Conservation (phyloP, 2,329 filamentous ascomycete species). For the Aaosphaeria pasadenensis region DNA sequence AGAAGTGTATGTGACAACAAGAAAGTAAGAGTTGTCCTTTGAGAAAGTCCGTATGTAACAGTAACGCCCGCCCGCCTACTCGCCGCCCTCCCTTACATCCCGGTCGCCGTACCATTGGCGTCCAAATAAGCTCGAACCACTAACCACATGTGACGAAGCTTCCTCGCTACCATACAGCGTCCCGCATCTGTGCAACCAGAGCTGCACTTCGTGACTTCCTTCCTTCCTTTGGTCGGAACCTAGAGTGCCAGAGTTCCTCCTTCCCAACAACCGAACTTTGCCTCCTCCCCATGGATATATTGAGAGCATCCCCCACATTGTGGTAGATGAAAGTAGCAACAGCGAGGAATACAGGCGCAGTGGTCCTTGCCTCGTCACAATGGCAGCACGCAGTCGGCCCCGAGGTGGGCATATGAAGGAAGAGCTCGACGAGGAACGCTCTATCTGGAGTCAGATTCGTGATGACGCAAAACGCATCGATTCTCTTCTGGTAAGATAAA, state of each 20-base stretch:
- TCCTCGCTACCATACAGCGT: background rate
- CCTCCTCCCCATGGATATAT: no score
- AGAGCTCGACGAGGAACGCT: constrained; percentile 50
- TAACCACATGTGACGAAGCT: background rate
- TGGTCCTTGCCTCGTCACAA: constrained; percentile 14
- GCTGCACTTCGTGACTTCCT: no score
- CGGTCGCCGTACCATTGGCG: background rate
- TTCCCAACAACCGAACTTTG: no score
- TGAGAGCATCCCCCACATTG: no score
- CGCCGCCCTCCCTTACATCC: no score
- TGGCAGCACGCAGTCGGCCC: constrained; percentile 47
- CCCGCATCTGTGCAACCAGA: background rate
- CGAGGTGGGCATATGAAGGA: constrained; percentile 45
- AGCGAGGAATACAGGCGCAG: background rate
- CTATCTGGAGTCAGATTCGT: constrained; percentile 49
- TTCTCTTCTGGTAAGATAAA: constrained; percentile 43
- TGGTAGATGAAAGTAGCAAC: no score
- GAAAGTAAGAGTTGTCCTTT: no score
- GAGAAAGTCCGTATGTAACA: no score
- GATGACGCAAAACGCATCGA: constrained; percentile 46
- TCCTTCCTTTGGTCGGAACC: no score
- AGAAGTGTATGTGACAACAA: background rate
- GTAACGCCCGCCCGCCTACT: no score
- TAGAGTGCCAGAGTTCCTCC: no score
- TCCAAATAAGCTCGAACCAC: background rate